phyloP scores from a whole-genome alignment of 495 filamentous ascomycete genomes.

The Aspergillus indologenus region DNA sequence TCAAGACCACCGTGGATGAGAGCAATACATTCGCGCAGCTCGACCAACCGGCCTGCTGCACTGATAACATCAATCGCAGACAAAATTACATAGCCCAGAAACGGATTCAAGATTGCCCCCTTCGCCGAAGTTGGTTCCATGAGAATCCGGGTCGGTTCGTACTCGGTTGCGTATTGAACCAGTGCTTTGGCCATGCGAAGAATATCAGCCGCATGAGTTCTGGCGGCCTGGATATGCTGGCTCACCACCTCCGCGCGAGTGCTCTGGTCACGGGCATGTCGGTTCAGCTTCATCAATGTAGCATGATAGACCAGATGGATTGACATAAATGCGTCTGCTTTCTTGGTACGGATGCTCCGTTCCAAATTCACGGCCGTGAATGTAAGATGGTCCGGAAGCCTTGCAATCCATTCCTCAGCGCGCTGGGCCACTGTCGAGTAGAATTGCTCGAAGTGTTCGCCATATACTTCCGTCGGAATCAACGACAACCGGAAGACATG shows the following conservation, averaged over 20 bases:
- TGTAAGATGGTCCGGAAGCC: conserved; percentile 42
- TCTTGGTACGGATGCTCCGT: conserved; percentile 41
- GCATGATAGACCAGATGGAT: conserved; percentile 63
- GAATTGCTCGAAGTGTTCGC: conserved; percentile 45
- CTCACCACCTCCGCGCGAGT: conserved; percentile 28
- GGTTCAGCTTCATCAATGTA: conserved; percentile 59
- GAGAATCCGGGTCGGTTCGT: conserved; percentile 20
- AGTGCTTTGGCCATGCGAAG: conserved; percentile 33
- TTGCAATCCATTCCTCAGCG: conserved; percentile 48
- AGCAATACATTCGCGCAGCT: conserved; percentile 42
- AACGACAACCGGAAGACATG: conserved; percentile 54
- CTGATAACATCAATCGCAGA: conserved; percentile 49
- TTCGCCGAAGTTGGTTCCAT: conserved; percentile 16
- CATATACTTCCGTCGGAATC: conserved; percentile 42
- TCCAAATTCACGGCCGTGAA: conserved; percentile 53
- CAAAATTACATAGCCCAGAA: conserved; percentile 42
- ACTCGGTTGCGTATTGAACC: conserved; percentile 24
- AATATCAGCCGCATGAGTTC: conserved; percentile 43
- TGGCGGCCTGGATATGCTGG: conserved; percentile 38
- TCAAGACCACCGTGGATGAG: conserved; percentile 46
- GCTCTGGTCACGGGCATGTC: conserved; percentile 48
- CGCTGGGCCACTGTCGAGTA: conserved; percentile 46
- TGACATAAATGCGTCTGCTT: conserved; percentile 51
- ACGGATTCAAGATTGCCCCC: conserved; percentile 36
- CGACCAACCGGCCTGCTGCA: conserved; percentile 30